These are phyloP conservation scores for Cutaneotrichosporon arboriforme DNA, from an alignment of 1,284 basidiomycete species.

Conservation along the genomic window DNA sequence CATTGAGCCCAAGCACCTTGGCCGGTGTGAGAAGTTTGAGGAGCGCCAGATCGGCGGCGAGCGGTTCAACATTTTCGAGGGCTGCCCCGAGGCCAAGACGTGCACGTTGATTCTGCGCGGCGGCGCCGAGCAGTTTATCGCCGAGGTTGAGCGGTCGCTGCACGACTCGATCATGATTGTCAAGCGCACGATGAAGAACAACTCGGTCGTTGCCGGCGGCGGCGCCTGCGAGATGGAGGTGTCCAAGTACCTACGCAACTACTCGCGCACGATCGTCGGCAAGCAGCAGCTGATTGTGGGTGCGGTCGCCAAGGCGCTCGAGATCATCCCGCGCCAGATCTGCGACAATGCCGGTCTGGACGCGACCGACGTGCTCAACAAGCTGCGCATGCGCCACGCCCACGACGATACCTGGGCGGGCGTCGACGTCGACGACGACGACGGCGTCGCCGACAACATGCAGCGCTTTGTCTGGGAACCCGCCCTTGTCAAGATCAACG, in stretches of 20 bases:
- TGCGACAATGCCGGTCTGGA: constrained; percentile 98
- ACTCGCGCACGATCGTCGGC: constrained; percentile 88
- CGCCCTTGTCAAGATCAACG: constrained; percentile 89
- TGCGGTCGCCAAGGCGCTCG: constrained; percentile 95
- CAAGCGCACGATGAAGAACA: constrained; percentile 91
- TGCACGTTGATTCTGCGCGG: constrained; percentile 94
- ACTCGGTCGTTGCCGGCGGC: constrained; percentile 93
- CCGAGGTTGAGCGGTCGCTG: constrained; percentile 93
- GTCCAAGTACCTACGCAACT: constrained; percentile 82
- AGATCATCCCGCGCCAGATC: constrained; percentile 96
- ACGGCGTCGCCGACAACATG: constrained; percentile 92
- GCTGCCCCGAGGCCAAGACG: constrained; percentile 92
- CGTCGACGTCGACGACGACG: constrained; percentile 90
- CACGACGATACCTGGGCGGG: constrained; percentile 82
- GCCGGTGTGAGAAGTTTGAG: constrained; percentile 84
- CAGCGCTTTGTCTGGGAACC: constrained; percentile 99
- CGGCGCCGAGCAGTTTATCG: constrained; percentile 98
- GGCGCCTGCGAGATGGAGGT: constrained; percentile 99
- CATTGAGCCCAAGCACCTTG: constrained; percentile 82
- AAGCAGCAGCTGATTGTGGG: constrained; percentile 92
- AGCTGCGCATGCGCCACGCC: constrained; percentile 94
- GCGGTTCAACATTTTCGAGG: constrained; percentile 92
- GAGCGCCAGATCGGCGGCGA: constrained; percentile 97
- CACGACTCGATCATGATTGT: constrained; percentile 99
- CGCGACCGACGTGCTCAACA: constrained; percentile 95